Evolutionary conservation across 441 rosid genomes (phyloP).

Genomic region (Jatropha podagrica): DNA sequence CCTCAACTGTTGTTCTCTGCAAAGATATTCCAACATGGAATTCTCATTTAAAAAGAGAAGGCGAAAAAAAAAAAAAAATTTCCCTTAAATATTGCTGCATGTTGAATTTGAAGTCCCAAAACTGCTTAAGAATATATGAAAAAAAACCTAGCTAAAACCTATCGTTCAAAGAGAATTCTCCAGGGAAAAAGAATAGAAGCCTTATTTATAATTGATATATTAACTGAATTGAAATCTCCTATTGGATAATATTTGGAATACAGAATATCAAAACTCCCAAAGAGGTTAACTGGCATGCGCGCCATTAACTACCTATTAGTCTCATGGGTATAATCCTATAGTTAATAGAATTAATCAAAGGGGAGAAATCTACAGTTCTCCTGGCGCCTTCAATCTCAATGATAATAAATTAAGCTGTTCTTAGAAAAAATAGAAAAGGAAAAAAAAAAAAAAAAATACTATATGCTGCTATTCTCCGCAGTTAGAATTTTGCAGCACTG

Average conservation of each 20-base stretch:
- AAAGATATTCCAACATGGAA: no score
- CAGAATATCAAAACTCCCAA: constrained; percentile 1
- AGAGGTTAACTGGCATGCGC: not conserved
- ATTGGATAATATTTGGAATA: not conserved
- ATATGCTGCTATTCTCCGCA: not conserved
- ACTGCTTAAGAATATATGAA: no score
- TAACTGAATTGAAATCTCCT: not conserved
- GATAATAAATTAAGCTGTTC: not conserved
- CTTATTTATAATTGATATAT: not conserved
- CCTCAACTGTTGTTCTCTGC: no score
- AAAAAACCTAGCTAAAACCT: no score
- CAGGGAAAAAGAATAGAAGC: not conserved
- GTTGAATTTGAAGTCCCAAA: no score
- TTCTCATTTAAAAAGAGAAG: no score
- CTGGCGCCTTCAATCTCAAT: not conserved
- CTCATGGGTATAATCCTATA: not conserved
- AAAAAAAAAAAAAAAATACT: not conserved
- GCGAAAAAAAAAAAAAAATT: no score
- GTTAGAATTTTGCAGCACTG: not conserved
- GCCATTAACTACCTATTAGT: not conserved
- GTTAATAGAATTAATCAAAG: not conserved
- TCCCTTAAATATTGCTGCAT: no score
- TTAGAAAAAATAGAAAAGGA: not conserved
- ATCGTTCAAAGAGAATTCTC: no score
- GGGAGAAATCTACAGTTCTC: not conserved